Evolutionary conservation across 192 early-diverging fungal species (phyloP).

Genomic region (Umbelopsis sp.): DNA sequence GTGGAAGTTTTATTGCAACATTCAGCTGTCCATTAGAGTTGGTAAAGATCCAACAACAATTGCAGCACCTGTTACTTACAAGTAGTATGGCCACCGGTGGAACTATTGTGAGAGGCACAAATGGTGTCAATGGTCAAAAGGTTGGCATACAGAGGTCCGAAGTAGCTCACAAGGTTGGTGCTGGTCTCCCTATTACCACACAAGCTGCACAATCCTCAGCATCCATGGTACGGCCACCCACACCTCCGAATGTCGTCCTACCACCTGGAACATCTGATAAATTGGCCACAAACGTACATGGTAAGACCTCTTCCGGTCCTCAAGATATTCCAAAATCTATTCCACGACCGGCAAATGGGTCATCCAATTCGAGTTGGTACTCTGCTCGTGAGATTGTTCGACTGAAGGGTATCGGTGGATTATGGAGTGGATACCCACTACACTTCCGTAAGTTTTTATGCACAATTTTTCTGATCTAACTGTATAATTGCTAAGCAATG

Average conservation of each 20-base stretch:
- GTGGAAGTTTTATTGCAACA: conserved; percentile 67
- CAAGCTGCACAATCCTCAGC: neutral
- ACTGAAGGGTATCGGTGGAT: conserved; percentile 41
- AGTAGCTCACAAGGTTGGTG: conserved; percentile 9
- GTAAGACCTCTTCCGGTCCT: neutral
- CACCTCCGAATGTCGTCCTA: neutral
- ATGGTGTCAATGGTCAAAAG: conserved; percentile 14
- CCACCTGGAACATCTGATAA: neutral
- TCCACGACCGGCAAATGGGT: neutral
- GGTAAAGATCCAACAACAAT: conserved; percentile 76
- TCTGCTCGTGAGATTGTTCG: conserved; percentile 49
- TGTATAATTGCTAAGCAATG: neutral
- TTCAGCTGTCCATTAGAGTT: conserved; percentile 78
- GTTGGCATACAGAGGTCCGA: neutral
- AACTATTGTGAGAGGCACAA: conserved; percentile 37
- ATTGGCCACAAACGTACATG: neutral
- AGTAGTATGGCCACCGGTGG: conserved; percentile 48
- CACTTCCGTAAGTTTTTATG: conserved; percentile 28
- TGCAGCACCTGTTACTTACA: conserved; percentile 59
- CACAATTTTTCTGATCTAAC: neutral
- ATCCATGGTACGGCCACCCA: neutral
- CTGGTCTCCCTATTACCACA: conserved; percentile 18
- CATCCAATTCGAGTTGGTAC: conserved; percentile 44
- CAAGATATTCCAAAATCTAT: neutral
- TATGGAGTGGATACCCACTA: conserved; percentile 41